Evolutionary conservation across 1,284 basidiomycete species (phyloP).

Genomic region (Melampsora abietis-canadensis): DNA sequence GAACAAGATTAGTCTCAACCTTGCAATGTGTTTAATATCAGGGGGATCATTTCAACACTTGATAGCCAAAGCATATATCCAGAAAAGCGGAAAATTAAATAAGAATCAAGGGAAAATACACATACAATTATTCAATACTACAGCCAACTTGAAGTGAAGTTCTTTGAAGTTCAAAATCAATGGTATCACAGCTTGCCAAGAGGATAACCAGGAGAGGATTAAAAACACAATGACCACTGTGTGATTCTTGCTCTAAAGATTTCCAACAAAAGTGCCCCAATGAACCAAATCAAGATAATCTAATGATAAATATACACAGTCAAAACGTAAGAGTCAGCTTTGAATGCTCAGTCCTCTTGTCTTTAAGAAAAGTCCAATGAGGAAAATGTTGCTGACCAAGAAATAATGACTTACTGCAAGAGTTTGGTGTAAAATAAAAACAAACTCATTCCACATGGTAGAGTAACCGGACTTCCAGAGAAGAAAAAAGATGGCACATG

Average conservation of each 20-base stretch:
- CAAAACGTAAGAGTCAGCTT: not conserved
- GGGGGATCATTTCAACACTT: too few relatives aligned
- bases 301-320: not conserved
- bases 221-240: conserved; percentile 32
- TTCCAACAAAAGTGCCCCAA: conserved; percentile 33
- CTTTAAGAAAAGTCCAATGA: not conserved
- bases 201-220: conserved; percentile 35
- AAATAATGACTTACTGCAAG: not conserved
- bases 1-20: too few relatives aligned
- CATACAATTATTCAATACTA: not conserved
- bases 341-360: not conserved
- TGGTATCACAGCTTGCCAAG: conserved; percentile 36
- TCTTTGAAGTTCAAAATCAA: conserved; percentile 21
- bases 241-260: conserved; percentile 16
- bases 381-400: not conserved
- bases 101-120: not conserved
- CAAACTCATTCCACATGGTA: too few relatives aligned
- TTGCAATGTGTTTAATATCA: too few relatives aligned
- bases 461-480: too few relatives aligned
- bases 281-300: conserved; percentile 29
- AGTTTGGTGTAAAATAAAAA: not conserved
- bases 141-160: not conserved
- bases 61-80: too few relatives aligned
- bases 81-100: too few relatives aligned
- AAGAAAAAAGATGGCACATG: too few relatives aligned